These are phyloP conservation scores for Solanum tarijense DNA, from an alignment of 257 asterid genomes.

Conservation along the genomic window DNA sequence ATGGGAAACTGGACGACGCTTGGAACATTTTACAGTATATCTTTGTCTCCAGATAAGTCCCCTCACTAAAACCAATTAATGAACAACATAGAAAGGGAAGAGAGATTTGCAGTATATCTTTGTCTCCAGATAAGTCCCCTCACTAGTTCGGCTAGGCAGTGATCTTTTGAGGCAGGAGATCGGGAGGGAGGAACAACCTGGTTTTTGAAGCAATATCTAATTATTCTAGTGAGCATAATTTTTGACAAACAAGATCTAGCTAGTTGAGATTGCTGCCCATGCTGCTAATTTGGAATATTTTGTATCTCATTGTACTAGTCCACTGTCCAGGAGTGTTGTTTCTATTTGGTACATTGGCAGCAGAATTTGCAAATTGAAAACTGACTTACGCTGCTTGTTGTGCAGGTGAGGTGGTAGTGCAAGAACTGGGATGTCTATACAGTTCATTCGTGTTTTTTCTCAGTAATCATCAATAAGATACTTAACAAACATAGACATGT, in stretches of 20 bases:
- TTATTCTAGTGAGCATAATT: not conserved
- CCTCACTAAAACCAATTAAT: too few species aligned
- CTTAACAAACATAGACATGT: not conserved
- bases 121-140: not conserved
- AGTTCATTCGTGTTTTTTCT: not conserved
- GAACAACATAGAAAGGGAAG: too few species aligned
- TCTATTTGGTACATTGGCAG: not conserved
- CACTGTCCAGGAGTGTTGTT: not conserved
- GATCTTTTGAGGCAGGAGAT: not conserved
- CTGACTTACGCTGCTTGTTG: not conserved
- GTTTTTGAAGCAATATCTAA: not conserved
- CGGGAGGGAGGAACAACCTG: not conserved
- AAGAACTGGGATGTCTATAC: not conserved
- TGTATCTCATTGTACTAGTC: not conserved
- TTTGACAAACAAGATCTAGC: not conserved
- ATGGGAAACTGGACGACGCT: not conserved
- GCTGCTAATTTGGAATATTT: not conserved
- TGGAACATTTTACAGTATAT: too few species aligned
- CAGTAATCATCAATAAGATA: not conserved
- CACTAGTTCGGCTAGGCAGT: not conserved
- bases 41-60: too few species aligned
- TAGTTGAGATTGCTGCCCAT: not conserved
- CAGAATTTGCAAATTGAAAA: not conserved
- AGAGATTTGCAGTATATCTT: not conserved
- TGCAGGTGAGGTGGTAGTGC: not conserved